A percentile compares a stretch with the other conserved stretches of the same genome.
phyloP scores from a whole-genome alignment of 768 basidiomycete genomes.

The Kwoniella europaea region DNA sequence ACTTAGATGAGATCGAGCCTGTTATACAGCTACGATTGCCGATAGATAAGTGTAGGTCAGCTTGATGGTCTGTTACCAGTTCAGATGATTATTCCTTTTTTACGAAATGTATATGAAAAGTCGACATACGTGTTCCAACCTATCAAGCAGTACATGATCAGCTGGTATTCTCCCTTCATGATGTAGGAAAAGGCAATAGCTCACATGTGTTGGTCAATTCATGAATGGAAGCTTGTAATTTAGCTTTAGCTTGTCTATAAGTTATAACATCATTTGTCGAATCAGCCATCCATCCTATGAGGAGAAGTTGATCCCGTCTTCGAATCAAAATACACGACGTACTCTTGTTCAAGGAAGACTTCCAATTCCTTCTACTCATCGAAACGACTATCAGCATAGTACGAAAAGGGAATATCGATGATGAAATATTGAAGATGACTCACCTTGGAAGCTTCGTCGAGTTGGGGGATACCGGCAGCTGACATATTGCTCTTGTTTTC shows the following conservation, averaged over 20 bases:
- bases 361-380: constrained; percentile 75
- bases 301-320: no score
- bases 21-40: constrained; percentile 71
- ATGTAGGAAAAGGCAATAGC: constrained; percentile 41
- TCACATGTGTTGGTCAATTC: constrained; percentile 82
- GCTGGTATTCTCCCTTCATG: background rate
- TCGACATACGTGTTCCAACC: constrained; percentile 31
- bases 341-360: constrained; percentile 75
- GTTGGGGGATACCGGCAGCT: constrained; percentile 45
- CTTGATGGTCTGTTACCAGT: no score
- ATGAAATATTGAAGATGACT: no score
- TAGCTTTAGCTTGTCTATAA: constrained; percentile 70
- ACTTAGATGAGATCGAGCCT: constrained; percentile 74
- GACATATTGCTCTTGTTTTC: constrained; percentile 26
- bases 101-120: no score
- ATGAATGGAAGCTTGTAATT: constrained; percentile 71
- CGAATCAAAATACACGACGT: constrained; percentile 1
- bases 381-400: background rate
- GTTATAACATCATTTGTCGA: background rate
- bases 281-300: background rate
- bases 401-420: no score
- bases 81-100: no score
- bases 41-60: no score
- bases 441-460: constrained; percentile 55
- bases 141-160: background rate